phyloP scores from a whole-genome alignment of 768 basidiomycete genomes.

The Xerocomellus dryophilus region DNA sequence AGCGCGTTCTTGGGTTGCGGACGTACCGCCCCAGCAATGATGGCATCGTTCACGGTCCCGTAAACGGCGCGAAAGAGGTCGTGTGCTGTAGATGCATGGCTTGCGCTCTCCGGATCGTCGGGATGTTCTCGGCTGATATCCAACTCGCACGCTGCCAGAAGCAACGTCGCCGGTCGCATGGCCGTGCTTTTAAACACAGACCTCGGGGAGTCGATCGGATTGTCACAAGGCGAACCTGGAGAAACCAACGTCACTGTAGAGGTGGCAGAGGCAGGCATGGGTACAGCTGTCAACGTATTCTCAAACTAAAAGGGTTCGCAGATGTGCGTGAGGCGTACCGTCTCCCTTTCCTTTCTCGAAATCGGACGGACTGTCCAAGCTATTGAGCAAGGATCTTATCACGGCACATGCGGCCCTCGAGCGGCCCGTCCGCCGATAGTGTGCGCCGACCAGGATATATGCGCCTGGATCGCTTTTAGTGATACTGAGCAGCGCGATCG shows the following conservation, averaged over 20 bases:
- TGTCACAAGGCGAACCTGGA: conserved; percentile 6
- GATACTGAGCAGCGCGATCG: conserved; percentile 24
- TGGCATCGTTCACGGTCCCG: conserved; percentile 21
- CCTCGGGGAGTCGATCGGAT: conserved; percentile 3
- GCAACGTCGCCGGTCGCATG: conserved; percentile 28
- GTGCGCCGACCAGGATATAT: conserved; percentile 31
- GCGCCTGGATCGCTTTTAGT: conserved; percentile 33
- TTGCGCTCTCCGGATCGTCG: conserved; percentile 16
- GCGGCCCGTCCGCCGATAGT: conserved; percentile 34
- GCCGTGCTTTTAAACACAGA: conserved; percentile 14
- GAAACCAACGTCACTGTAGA: conserved; percentile 8
- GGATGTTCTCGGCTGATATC: conserved; percentile 31
- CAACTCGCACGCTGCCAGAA: conserved; percentile 33
- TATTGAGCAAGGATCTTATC: conserved; percentile 25
- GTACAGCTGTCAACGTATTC: conserved; percentile 11
- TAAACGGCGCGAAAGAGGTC: conserved; percentile 33
- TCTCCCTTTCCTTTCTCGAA: conserved; percentile 22
- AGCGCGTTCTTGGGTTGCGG: conserved; percentile 20
- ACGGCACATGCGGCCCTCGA: conserved; percentile 29
- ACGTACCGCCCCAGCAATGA: conserved; percentile 18
- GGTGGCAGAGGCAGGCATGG: conserved; percentile 6
- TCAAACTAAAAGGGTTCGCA: conserved; percentile 13
- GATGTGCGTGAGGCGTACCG: conserved; percentile 22
- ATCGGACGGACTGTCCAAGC: conserved; percentile 2
- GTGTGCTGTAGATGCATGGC: conserved; percentile 22